phyloP scores from a whole-genome alignment of 2,329 filamentous ascomycete genomes.

The Ceratocystis lukuohia region DNA sequence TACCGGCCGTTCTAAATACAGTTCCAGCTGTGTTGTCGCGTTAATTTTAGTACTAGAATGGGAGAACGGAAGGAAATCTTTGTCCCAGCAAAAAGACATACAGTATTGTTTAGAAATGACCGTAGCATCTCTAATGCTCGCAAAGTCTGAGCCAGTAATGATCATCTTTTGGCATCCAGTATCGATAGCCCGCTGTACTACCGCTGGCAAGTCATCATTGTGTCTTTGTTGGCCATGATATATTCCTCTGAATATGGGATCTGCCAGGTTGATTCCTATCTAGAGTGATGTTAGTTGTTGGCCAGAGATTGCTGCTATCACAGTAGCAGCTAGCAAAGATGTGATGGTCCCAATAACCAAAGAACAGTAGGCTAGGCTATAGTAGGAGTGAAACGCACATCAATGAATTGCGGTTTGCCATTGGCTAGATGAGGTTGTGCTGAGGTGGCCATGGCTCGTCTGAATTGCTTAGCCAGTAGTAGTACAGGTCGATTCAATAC shows the following conservation, averaged over 20 bases:
- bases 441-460: not conserved
- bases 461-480: not conserved
- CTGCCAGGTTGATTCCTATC: slow-evolving; percentile 92
- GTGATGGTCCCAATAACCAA: too few species aligned
- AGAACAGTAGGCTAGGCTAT: too few species aligned
- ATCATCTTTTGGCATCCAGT: slow-evolving; percentile 82
- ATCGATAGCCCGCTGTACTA: slow-evolving; percentile 63
- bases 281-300: slow-evolving; percentile 25
- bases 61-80: not conserved
- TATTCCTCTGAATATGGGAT: slow-evolving; percentile 73
- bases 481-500: not conserved
- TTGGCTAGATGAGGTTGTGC: slow-evolving; percentile 8
- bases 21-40: slow-evolving; percentile 44
- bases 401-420: slow-evolving; percentile 41
- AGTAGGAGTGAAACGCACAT: slow-evolving; percentile 34
- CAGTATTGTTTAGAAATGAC: slow-evolving; percentile 60
- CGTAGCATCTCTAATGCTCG: slow-evolving; percentile 62
- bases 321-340: too few species aligned
- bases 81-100: slow-evolving; percentile 27
- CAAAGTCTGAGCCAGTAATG: slow-evolving; percentile 79
- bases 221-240: slow-evolving; percentile 72
- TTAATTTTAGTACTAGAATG: slow-evolving; percentile 16
- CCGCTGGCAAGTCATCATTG: slow-evolving; percentile 57
- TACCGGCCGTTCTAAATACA: slow-evolving; percentile 82
- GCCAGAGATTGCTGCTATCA: not conserved